phyloP scores from a whole-genome alignment of 2,329 filamentous ascomycete species.

The Colletotrichum cereale region DNA sequence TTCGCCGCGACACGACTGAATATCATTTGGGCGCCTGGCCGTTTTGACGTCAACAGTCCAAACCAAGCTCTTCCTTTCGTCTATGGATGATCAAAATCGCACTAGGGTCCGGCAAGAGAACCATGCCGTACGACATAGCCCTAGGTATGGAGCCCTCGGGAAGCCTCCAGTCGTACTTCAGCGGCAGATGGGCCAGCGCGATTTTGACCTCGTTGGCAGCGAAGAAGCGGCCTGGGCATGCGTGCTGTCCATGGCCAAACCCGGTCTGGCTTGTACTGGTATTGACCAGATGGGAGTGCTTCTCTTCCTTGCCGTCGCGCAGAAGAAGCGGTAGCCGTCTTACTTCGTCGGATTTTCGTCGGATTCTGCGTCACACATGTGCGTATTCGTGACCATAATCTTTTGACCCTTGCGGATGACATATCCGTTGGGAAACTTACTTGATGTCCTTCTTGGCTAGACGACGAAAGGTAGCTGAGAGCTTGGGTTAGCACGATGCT shows the following conservation, averaged over 20 bases:
- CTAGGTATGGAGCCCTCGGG: neutral
- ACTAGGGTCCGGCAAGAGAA: constrained; percentile 9
- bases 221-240: constrained; percentile 55
- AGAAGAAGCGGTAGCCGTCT: constrained; percentile 43
- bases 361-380: constrained; percentile 39
- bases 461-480: constrained; percentile 30
- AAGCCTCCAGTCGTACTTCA: constrained; percentile 48
- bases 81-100: constrained; percentile 18
- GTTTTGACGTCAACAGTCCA: neutral
- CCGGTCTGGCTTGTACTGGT: constrained; percentile 46
- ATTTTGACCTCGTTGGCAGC: constrained; percentile 54
- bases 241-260: constrained; percentile 53
- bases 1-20: too few species aligned
- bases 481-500: too few species aligned
- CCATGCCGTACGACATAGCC: constrained; percentile 9
- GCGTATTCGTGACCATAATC: constrained; percentile 37
- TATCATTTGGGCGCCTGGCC: too few species aligned
- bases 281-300: constrained; percentile 50
- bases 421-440: constrained; percentile 41
- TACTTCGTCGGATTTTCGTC: constrained; percentile 42
- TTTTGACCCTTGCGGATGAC: constrained; percentile 41
- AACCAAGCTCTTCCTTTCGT: constrained; percentile 22
- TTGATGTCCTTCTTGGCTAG: constrained; percentile 35
- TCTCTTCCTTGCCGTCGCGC: constrained; percentile 42
- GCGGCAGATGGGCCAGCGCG: constrained; percentile 46